phyloP scores from a whole-genome alignment of 2,329 filamentous ascomycete genomes.

The Penicillium sp. region DNA sequence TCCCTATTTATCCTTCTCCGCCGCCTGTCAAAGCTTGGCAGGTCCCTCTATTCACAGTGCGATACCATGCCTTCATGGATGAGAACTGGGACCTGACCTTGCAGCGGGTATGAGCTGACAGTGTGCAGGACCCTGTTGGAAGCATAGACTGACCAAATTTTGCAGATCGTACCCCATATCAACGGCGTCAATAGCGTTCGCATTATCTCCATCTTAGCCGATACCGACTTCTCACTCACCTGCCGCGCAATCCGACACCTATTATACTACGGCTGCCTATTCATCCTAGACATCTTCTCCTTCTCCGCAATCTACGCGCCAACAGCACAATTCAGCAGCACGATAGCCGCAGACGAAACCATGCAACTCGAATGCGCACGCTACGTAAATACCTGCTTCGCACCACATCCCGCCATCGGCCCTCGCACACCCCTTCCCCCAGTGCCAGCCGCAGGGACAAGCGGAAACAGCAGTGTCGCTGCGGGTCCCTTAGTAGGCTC shows the following conservation, averaged over 20 bases:
- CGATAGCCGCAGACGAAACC: conserved; percentile 70
- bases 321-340: conserved; percentile 69
- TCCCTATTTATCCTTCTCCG: conserved; percentile 75
- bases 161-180: conserved; percentile 73
- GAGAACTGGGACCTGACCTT: conserved; percentile 56
- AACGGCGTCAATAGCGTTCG: conserved; percentile 89
- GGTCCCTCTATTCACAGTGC: conserved; percentile 73
- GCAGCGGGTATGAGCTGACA: conserved; percentile 42
- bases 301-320: conserved; percentile 89
- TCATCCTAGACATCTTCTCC: conserved; percentile 92
- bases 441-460: conserved; percentile 11
- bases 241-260: conserved; percentile 84
- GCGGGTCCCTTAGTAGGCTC: conserved; percentile 16
- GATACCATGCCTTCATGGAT: conserved; percentile 52
- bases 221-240: conserved; percentile 82
- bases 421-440: conserved; percentile 21
- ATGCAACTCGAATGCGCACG: conserved; percentile 84
- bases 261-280: conserved; percentile 85
- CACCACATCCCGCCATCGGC: conserved; percentile 31
- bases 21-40: conserved; percentile 81
- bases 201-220: conserved; percentile 78
- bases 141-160: background rate
- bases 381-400: conserved; percentile 66
- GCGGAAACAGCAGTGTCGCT: conserved; percentile 14
- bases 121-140: background rate